A percentile compares a stretch with the other conserved stretches of the same genome.
Conservation (phyloP, 2,329 filamentous ascomycete genomes). For the Cadophora sp. region DNA sequence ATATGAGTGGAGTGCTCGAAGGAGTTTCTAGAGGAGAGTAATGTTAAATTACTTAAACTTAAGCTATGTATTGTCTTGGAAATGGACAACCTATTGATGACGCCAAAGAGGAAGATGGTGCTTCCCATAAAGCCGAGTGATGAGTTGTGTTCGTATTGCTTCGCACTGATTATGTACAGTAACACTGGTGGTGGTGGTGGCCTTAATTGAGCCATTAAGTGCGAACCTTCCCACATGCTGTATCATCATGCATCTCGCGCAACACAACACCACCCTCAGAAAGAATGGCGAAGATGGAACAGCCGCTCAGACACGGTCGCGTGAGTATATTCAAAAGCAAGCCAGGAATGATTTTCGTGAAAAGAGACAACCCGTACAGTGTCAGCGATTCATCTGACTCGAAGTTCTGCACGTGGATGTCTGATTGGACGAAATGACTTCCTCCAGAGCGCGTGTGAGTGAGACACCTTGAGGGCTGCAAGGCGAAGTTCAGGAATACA, state of each 20-base stretch:
- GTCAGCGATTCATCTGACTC: constrained; percentile 9
- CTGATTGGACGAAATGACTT: constrained; percentile 23
- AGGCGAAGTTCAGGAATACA: neutral
- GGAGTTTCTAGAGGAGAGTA: neutral
- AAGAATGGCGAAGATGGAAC: neutral
- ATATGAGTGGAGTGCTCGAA: neutral
- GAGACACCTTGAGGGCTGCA: constrained; percentile 22
- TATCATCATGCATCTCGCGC: neutral
- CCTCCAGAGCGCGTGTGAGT: neutral
- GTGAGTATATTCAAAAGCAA: constrained; percentile 15
- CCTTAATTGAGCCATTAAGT: neutral
- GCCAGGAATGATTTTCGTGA: neutral
- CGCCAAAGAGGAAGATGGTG: neutral
- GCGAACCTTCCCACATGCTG: constrained; percentile 3
- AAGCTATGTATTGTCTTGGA: neutral
- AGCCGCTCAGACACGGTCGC: constrained; percentile 10
- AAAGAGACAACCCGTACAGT: neutral
- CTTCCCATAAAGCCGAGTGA: neutral
- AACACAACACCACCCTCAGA: constrained; percentile 13
- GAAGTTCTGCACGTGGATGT: constrained; percentile 14
- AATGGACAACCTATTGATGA: neutral
- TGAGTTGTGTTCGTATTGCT: neutral
- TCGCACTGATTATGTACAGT: neutral
- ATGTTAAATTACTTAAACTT: neutral
- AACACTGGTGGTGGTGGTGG: neutral